Base-by-base conservation (phyloP, 164 flowering plant species). In the Warburgia ugandensis region DNA sequence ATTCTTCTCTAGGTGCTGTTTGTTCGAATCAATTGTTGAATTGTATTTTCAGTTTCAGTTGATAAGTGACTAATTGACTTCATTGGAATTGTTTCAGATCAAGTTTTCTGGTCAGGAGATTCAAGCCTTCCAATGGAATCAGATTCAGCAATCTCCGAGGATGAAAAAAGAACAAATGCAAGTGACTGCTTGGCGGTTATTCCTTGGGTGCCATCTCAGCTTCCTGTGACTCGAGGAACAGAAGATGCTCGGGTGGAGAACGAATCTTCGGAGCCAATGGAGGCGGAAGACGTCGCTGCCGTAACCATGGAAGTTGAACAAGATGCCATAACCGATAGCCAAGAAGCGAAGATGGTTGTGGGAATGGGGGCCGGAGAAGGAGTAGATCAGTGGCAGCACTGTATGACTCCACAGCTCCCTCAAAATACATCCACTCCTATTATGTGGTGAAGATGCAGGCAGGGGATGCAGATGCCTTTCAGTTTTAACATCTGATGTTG, bases 331-430 rank as follows among this genome's bases (percentile, higher is more conserved):
- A 9, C 17, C 12, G n/a, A 5, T 3, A 20, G 32, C 23, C 29
- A 13, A 5, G 22, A 13, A 28, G 31, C 22, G 26, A 4, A 6
- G 11, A 35, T 4, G 27, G 56, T 33, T 28, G 20, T n/a, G 52
- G 47, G 20, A 23, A n/a, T 22, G 61, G 55, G 54, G 5, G 21
- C 45, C 44, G 55, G 33, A 31, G 62, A 36, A 20, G 52, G 36
- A 40, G 67, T 52, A 16, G 65, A 2, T 77, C 78, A 63, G 41
- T 79, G 70, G 39, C 83, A 71, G 30, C 83, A 79, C 39, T 83
- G 90, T 45, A 57, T 83, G 79, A 57, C 72, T n/a, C 76, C 82
- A 10, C 79, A 72, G 49, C 62, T 68, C 21, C 77, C 79, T 1
- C 77, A 61, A 6, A 74, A 57, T 55, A 56, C 66, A 3, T 52